Percentiles rank a stretch among this genome's conserved stretches.
Evolutionary conservation across 2,329 filamentous ascomycete species (phyloP).

Genomic region (Elsinoe batatas): DNA sequence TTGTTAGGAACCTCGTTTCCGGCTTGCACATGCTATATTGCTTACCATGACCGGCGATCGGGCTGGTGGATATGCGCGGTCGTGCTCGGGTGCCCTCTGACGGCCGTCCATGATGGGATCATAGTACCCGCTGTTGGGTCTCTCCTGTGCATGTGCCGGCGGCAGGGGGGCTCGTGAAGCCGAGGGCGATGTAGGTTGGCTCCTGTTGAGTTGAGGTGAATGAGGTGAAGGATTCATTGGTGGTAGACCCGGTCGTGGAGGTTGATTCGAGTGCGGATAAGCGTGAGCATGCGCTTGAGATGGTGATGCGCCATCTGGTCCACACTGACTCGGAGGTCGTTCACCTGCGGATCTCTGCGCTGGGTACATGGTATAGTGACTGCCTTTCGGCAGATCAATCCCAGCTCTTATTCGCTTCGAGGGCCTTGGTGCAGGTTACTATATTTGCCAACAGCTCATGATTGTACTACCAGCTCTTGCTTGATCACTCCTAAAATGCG

Average conservation of each 20-base stretch:
- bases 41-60: constrained; percentile 24
- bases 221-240: constrained; percentile 22
- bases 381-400: background rate
- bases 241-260: constrained; percentile 19
- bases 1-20: background rate
- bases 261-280: constrained; percentile 25
- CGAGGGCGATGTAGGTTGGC: constrained; percentile 29
- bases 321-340: constrained; percentile 6
- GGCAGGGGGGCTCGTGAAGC: constrained; percentile 23
- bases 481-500: background rate
- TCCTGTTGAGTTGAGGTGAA: constrained; percentile 22
- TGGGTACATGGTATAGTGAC: constrained; percentile 9
- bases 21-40: background rate
- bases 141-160: constrained; percentile 28
- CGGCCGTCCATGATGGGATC: constrained; percentile 40
- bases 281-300: constrained; percentile 25
- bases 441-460: background rate
- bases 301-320: constrained; percentile 24
- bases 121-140: constrained; percentile 38
- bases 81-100: constrained; percentile 23
- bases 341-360: constrained; percentile 11
- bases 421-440: background rate
- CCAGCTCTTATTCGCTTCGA: background rate
- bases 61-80: constrained; percentile 29
- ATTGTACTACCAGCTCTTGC: background rate